A percentile compares a stretch with the other conserved stretches of the same genome.
Evolutionary conservation across 164 flowering plant species (phyloP).

Genomic region (Magnolia changhungtana): DNA sequence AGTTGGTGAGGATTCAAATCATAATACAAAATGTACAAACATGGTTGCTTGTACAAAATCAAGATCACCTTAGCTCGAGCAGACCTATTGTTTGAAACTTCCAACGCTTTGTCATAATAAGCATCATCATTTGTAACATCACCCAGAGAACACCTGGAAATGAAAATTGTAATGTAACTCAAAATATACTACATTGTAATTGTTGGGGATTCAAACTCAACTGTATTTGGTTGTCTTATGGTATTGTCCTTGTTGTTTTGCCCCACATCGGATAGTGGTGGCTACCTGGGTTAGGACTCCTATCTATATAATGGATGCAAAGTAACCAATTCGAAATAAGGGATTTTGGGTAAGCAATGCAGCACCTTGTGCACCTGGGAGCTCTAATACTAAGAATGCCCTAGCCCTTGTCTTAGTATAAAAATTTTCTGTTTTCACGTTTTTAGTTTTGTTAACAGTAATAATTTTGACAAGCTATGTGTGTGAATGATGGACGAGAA

Average conservation of each 20-base stretch:
- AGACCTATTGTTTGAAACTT: slow-evolving; percentile 77
- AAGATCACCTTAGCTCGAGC: slow-evolving; percentile 76
- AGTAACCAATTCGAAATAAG: too few relatives aligned
- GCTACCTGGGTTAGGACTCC: too few relatives aligned
- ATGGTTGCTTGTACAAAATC: background rate
- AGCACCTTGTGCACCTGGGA: too few relatives aligned
- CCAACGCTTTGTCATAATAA: slow-evolving; percentile 77
- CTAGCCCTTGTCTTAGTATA: too few relatives aligned
- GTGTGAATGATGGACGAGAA: background rate
- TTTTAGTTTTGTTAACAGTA: too few relatives aligned
- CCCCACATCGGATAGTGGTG: too few relatives aligned
- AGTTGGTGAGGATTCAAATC: slow-evolving; percentile 2
- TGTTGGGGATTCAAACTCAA: background rate
- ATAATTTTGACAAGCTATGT: background rate
- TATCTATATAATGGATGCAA: too few relatives aligned
- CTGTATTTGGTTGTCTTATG: too few relatives aligned
- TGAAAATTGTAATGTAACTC: background rate
- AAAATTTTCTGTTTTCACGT: too few relatives aligned
- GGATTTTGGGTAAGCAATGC: too few relatives aligned
- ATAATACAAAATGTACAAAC: background rate
- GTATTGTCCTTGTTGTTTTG: too few relatives aligned
- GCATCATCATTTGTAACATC: slow-evolving; percentile 77
- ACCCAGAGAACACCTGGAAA: slow-evolving; percentile 83
- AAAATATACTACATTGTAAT: background rate
- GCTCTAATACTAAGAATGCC: too few relatives aligned